Conservation (phyloP, 2,329 filamentous ascomycete species). For the Graphilbum fragrans region DNA sequence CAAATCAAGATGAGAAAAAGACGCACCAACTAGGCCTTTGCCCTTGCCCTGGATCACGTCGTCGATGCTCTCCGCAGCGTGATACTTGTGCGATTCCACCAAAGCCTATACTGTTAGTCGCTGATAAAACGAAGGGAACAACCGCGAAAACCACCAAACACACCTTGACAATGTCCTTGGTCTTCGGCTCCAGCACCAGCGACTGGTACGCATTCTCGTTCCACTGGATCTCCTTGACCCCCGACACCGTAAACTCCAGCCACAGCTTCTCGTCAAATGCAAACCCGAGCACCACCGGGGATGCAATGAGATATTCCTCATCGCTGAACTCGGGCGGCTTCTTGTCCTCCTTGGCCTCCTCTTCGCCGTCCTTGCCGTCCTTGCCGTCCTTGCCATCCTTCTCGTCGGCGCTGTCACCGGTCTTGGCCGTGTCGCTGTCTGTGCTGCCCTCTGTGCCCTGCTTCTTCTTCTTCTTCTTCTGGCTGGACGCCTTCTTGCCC, state of each 20-base stretch:
- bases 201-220: conserved; percentile 74
- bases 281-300: conserved; percentile 76
- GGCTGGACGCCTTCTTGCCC: not conserved
- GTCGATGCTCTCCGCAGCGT: conserved; percentile 70
- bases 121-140: not conserved
- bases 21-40: conserved; percentile 61
- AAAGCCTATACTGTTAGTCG: conserved; percentile 37
- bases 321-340: conserved; percentile 53
- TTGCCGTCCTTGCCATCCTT: conserved; percentile 16
- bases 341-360: conserved; percentile 15
- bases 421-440: not conserved
- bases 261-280: conserved; percentile 81
- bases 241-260: conserved; percentile 76
- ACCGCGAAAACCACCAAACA: not conserved
- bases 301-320: conserved; percentile 74
- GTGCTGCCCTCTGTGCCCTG: not conserved
- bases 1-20: not conserved
- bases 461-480: not conserved
- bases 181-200: conserved; percentile 55
- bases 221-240: conserved; percentile 71
- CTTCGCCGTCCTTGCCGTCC: conserved; percentile 14
- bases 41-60: conserved; percentile 77
- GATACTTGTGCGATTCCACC: conserved; percentile 74
- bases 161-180: conserved; percentile 54
- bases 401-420: not conserved